Evolutionary conservation across 2,329 filamentous ascomycete genomes (phyloP).

Genomic region (Fusarium avenaceum): DNA sequence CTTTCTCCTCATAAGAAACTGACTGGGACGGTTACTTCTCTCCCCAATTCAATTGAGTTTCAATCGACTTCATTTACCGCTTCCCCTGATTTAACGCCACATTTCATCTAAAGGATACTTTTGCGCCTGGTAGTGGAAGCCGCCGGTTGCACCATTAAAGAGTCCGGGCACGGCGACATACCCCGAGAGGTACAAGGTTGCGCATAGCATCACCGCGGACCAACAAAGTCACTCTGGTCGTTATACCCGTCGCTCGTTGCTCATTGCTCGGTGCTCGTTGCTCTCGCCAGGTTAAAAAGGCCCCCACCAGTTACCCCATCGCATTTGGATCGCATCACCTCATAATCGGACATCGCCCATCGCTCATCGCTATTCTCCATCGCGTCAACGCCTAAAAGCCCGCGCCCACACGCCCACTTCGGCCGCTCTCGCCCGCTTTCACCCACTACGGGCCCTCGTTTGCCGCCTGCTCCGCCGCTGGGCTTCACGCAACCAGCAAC

Average conservation of each 20-base stretch:
- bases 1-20: conserved; percentile 9
- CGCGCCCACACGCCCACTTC: conserved; percentile 48
- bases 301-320: conserved; percentile 37
- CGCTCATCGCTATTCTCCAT: conserved; percentile 19
- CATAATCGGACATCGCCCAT: background rate
- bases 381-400: conserved; percentile 21
- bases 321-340: background rate
- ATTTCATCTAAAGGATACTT: background rate
- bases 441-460: conserved; percentile 46
- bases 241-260: conserved; percentile 30
- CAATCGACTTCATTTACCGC: conserved; percentile 2
- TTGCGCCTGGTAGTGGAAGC: conserved; percentile 21
- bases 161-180: conserved; percentile 26
- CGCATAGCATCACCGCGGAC: conserved; percentile 8
- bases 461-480: conserved; percentile 49
- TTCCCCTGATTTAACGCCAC: conserved; percentile 10
- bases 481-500: conserved; percentile 40
- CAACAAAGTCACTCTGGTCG: conserved; percentile 28
- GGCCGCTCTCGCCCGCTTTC: conserved; percentile 43
- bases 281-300: conserved; percentile 22
- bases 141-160: conserved; percentile 34
- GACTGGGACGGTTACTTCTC: background rate
- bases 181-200: conserved; percentile 37
- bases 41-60: conserved; percentile 9
- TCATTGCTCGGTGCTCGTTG: background rate